A percentile compares a stretch with the other conserved stretches of the same genome.
phyloP scores from a whole-genome alignment of 805 yeast genomes.

The Zygotorulaspora sp. region DNA sequence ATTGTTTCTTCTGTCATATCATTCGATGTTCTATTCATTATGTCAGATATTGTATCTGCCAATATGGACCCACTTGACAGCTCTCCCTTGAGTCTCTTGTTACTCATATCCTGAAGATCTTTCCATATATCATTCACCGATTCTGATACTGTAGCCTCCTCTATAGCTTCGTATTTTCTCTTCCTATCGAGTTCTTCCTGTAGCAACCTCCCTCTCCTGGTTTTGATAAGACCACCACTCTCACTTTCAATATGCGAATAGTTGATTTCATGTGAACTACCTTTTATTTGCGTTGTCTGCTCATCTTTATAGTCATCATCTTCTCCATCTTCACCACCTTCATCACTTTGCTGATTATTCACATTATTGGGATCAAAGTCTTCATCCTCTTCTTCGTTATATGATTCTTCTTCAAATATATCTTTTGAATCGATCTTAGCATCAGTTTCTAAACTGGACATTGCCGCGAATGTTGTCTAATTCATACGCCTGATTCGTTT shows the following conservation, averaged over 20 bases:
- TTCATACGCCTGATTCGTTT: no score
- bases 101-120: slow-evolving; percentile 41
- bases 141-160: slow-evolving; percentile 29
- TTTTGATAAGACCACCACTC: slow-evolving; percentile 61
- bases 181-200: slow-evolving; percentile 36
- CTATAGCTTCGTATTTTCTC: slow-evolving; percentile 32
- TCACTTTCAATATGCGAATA: slow-evolving; percentile 54
- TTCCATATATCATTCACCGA: slow-evolving; percentile 54
- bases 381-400: slow-evolving; percentile 38
- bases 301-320: slow-evolving; percentile 37
- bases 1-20: slow-evolving; percentile 44
- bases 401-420: slow-evolving; percentile 27
- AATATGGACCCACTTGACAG: slow-evolving; percentile 27
- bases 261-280: slow-evolving; percentile 4
- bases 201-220: slow-evolving; percentile 56
- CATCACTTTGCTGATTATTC: slow-evolving; percentile 33
- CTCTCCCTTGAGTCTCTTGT: slow-evolving; percentile 23
- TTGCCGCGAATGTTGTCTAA: no score
- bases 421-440: slow-evolving; percentile 12
- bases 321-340: slow-evolving; percentile 34
- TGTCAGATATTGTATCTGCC: slow-evolving; percentile 14
- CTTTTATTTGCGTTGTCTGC: not conserved
- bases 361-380: slow-evolving; percentile 37
- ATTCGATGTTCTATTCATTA: slow-evolving; percentile 6
- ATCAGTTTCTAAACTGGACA: not conserved